Evolutionary conservation across 2,329 filamentous ascomycete genomes (phyloP), one percentile per base, ranked within the genome.

Genomic region (Davidsoniella eucalypti): DNA sequence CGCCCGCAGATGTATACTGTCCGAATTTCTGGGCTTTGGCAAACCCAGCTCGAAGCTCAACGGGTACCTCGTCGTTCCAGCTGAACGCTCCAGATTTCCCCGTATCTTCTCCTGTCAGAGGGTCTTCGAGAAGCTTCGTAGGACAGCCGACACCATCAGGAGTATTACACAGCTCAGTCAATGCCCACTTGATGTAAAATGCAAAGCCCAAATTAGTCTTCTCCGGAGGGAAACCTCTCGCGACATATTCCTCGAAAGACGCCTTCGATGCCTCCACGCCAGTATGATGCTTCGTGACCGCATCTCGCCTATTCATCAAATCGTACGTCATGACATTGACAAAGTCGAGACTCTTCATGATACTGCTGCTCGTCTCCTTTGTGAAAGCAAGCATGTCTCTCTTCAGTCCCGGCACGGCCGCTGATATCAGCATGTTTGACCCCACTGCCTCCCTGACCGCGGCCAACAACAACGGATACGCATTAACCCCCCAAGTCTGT

Each of bases 241-340:
- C 65, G 16, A 81, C 64, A 61, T 85, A 86, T 40, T 70, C 70
- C 47, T 78, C 64, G 42, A 85, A 61, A 2, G 73, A 66, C 4
- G 69, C 64, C 5, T 70, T 61, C 0, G 79, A 79, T 8, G 66
- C 70, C 12, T 65, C 58, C 5, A 84, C 67, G n/a, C 76, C 76
- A 41, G 72, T 79, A 59, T 84, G 80, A 61, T 86, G 82, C 33
- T 66, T 69, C 2, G 81, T 83, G 8, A 67, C 59, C 41, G 63
- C 76, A 63, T 84, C 76, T 33, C 82, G 76, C 33, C 81, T 73
- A 65, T 84, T 82, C 69, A 82, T 77, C 50, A 82, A 63, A 57
- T 85, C 81, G 60, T 84, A 85, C 1, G 74, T 71, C 82, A 84
- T 73, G 58, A 72, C 66, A 56, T 85, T 86, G 60, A 85, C 67